These are phyloP conservation scores for Dissophora globulifera DNA, from an alignment of 192 early-diverging fungal genomes.

Conservation along the genomic window DNA sequence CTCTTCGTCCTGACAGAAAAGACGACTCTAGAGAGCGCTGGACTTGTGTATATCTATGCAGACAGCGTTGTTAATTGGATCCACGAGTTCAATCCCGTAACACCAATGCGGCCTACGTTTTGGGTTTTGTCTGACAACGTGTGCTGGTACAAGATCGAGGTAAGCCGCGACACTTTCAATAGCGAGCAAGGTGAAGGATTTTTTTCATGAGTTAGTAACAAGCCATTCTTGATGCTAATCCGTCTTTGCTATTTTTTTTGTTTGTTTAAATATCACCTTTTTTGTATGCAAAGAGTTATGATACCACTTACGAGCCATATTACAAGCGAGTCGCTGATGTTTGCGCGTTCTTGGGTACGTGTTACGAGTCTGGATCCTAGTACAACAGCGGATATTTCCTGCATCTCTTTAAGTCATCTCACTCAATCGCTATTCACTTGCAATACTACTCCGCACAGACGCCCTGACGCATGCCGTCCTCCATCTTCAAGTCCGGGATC, in stretches of 20 bases:
- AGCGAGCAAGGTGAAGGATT: too few species aligned
- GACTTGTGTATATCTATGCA: conserved; percentile 2
- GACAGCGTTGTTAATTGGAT: conserved; percentile 26
- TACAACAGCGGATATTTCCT: too few species aligned
- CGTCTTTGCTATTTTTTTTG: too few species aligned
- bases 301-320: background rate
- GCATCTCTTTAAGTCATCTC: too few species aligned
- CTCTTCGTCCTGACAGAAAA: too few species aligned
- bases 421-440: too few species aligned
- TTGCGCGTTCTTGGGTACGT: conserved; percentile 7
- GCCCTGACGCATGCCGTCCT: conserved; percentile 1
- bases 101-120: conserved; percentile 8
- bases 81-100: conserved; percentile 15
- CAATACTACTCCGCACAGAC: conserved; percentile 6
- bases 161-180: background rate
- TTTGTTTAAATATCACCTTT: too few species aligned
- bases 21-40: background rate
- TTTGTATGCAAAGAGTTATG: background rate
- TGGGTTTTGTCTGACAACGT: conserved; percentile 22
- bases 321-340: background rate
- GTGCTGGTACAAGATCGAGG: conserved; percentile 42
- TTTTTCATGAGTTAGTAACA: too few species aligned
- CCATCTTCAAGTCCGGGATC: background rate
- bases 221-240: background rate
- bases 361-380: too few species aligned